Evolutionary conservation across 192 early-diverging fungal genomes (phyloP).

Genomic region (Helicostylum pulchrum): DNA sequence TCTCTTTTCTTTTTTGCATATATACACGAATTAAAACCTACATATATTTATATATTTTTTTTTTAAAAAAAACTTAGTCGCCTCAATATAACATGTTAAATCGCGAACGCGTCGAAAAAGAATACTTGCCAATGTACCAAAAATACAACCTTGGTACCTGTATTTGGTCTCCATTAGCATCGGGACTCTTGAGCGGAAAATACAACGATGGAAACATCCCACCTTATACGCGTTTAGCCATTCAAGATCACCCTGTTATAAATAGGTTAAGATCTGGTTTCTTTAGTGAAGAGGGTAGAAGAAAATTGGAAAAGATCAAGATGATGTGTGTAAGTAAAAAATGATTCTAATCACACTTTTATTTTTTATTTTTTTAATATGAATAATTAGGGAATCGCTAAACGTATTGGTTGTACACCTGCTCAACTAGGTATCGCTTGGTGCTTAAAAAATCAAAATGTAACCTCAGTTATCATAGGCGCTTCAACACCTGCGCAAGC

Average conservation of each 20-base stretch:
- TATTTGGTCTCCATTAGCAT: constrained; percentile 78
- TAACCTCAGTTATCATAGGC: constrained; percentile 63
- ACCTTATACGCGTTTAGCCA: constrained; percentile 59
- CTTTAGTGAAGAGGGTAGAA: constrained; percentile 61
- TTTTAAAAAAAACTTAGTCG: constrained; percentile 41
- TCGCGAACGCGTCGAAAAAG: constrained; percentile 71
- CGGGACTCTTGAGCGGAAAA: constrained; percentile 58
- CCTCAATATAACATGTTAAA: constrained; percentile 87
- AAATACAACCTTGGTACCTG: constrained; percentile 67
- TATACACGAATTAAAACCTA: too few relatives aligned
- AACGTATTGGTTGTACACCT: constrained; percentile 53
- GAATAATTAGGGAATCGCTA: constrained; percentile 53
- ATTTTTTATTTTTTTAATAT: background rate
- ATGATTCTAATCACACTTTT: background rate
- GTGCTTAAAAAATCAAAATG: constrained; percentile 64
- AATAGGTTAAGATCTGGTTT: constrained; percentile 49
- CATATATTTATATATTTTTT: background rate
- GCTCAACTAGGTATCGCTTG: constrained; percentile 73
- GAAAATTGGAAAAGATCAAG: constrained; percentile 64
- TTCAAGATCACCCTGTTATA: constrained; percentile 59
- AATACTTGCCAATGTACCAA: constrained; percentile 70
- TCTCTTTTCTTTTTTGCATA: background rate
- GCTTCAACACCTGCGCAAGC: constrained; percentile 68
- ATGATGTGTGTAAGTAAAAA: constrained; percentile 43
- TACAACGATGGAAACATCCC: constrained; percentile 67